Percentiles rank a stretch among this genome's conserved stretches.
phyloP scores from a whole-genome alignment of 106 monocot genomes.

The Phalaenopsis aphrodite region DNA sequence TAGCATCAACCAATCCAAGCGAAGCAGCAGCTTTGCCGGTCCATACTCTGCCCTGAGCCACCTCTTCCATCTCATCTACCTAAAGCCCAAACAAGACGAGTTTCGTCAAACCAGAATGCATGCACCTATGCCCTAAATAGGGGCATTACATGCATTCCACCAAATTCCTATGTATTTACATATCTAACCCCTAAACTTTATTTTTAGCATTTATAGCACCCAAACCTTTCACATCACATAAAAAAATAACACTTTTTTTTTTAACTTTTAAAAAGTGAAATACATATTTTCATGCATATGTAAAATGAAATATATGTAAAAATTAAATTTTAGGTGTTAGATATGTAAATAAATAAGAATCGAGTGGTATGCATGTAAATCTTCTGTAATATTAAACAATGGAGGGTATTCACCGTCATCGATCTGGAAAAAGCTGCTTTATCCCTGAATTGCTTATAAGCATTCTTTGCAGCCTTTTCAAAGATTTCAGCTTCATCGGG shows the following conservation, averaged over 20 bases:
- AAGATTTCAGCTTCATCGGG: constrained; percentile 87
- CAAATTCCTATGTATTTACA: no score
- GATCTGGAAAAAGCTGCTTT: constrained; percentile 93
- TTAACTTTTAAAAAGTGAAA: no score
- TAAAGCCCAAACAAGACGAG: constrained; percentile 18
- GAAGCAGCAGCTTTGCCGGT: constrained; percentile 72
- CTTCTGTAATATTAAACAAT: neutral
- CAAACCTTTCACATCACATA: no score
- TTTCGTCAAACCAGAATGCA: neutral
- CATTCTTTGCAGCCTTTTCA: constrained; percentile 55
- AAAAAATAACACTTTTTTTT: no score
- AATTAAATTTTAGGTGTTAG: no score
- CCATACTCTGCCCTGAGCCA: constrained; percentile 98
- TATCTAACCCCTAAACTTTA: no score
- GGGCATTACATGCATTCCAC: no score
- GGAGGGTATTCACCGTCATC: constrained; percentile 53
- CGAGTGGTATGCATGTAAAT: no score
- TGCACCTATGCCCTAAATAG: neutral
- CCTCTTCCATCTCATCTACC: constrained; percentile 86
- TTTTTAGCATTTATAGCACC: no score
- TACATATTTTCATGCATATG: no score
- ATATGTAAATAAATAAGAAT: no score
- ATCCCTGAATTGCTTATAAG: constrained; percentile 68
- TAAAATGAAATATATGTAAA: no score
- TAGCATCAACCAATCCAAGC: constrained; percentile 74